phyloP scores from a whole-genome alignment of 495 filamentous ascomycete genomes.

The Penicillium ucsense region DNA sequence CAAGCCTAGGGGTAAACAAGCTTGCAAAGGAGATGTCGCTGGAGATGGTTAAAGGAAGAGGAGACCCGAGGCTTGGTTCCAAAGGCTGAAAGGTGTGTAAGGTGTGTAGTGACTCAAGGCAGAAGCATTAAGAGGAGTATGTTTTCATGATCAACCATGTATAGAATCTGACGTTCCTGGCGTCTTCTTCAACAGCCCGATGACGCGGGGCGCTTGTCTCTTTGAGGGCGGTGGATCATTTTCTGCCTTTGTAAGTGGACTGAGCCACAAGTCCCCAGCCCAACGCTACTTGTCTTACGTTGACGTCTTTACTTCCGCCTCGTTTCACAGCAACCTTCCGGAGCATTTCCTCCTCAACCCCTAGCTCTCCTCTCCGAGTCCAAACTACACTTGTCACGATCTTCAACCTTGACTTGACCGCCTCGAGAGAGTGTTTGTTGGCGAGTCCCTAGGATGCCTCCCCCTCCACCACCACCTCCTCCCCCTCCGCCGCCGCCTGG shows the following conservation, averaged over 20 bases:
- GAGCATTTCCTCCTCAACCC: slow-evolving; percentile 4
- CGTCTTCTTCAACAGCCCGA: no score
- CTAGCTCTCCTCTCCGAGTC: slow-evolving; percentile 3
- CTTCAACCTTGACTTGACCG: slow-evolving; percentile 1
- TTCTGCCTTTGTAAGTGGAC: no score
- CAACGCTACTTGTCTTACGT: slow-evolving; percentile 13
- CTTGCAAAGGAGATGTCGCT: background rate
- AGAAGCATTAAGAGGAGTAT: no score
- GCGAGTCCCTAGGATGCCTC: slow-evolving; percentile 41
- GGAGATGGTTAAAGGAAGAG: background rate
- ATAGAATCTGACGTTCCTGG: no score
- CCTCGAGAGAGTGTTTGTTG: background rate
- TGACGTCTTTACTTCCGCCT: slow-evolving; percentile 24
- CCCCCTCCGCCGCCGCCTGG: slow-evolving; percentile 56
- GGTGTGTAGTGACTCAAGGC: no score
- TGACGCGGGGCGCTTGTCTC: no score
- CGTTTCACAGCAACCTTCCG: slow-evolving; percentile 9
- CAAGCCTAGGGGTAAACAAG: no score
- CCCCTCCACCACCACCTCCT: slow-evolving; percentile 52
- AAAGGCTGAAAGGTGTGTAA: no score
- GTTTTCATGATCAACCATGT: no score
- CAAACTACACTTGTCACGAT: slow-evolving; percentile 1
- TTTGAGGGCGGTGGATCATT: no score
- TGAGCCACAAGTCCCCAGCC: no score
- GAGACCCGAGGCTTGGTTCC: no score